These are phyloP conservation scores for Leucocoprinus leucothites DNA, from an alignment of 768 basidiomycete species.

Conservation along the genomic window DNA sequence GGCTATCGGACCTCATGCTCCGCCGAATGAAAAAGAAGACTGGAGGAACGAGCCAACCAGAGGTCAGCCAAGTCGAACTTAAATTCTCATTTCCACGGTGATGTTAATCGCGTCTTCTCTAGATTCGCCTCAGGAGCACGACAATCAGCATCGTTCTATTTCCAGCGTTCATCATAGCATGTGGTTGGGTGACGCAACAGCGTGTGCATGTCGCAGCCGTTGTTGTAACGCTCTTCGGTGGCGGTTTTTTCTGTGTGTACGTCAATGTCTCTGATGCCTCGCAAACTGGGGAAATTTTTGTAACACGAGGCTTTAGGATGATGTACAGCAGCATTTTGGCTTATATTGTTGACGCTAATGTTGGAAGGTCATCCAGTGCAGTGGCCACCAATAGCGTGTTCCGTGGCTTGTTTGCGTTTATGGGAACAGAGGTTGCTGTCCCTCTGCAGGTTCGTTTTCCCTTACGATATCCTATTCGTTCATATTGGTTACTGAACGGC, in stretches of 20 bases:
- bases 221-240: conserved; percentile 66
- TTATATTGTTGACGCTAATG: conserved; percentile 19
- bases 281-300: background rate
- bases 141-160: conserved; percentile 27
- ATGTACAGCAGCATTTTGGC: conserved; percentile 18
- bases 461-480: background rate
- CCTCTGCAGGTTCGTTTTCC: conserved; percentile 16
- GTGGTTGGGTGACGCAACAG: conserved; percentile 55
- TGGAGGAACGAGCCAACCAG: conserved; percentile 46
- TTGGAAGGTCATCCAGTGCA: conserved; percentile 18
- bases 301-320: background rate
- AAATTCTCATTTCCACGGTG: background rate
- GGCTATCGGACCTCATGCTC: conserved; percentile 36
- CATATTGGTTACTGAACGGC: background rate
- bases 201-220: conserved; percentile 63
- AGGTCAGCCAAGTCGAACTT: conserved; percentile 37
- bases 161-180: conserved; percentile 5
- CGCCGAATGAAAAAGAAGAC: conserved; percentile 30
- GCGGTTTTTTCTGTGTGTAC: conserved; percentile 74
- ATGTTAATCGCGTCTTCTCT: background rate
- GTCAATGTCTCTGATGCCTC: conserved; percentile 17
- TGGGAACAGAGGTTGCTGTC: conserved; percentile 16
- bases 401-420: conserved; percentile 16
- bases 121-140: conserved; percentile 74
- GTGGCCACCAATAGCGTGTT: conserved; percentile 17